These are phyloP conservation scores for Prunus yedoensis DNA, from an alignment of 331 rosid genomes.

Conservation along the genomic window DNA sequence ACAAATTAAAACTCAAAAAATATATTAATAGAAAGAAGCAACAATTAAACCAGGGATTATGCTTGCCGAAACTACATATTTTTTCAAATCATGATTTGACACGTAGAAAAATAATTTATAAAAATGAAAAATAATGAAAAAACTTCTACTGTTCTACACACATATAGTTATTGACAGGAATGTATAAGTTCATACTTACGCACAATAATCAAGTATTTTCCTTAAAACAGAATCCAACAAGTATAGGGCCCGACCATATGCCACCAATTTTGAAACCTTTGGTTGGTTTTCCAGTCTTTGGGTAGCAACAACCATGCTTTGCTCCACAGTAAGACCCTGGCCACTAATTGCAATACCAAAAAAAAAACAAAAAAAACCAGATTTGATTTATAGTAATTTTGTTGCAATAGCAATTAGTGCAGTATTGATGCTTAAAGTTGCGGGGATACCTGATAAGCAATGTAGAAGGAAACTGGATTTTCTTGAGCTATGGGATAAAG, in stretches of 20 bases:
- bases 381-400: no score
- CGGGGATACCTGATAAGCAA: not conserved
- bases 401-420: not conserved
- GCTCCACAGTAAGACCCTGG: slow-evolving; percentile 15
- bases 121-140: no score
- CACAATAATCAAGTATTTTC: no score
- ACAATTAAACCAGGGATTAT: no score
- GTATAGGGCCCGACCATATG: not conserved
- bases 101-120: no score
- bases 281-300: not conserved
- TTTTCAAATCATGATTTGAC: no score
- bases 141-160: no score
- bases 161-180: no score
- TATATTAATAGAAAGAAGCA: not conserved
- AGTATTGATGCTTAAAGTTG: not conserved
- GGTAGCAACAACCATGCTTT: slow-evolving; percentile 17
- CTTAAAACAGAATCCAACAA: no score
- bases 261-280: slow-evolving; percentile 6
- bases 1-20: not conserved
- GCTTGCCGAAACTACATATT: no score
- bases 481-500: not conserved
- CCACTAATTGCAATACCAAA: not conserved
- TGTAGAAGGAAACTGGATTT: not conserved
- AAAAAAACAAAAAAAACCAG: not conserved
- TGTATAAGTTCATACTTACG: no score